A percentile compares a stretch with the other conserved stretches of the same genome.
Evolutionary conservation across 768 basidiomycete species (phyloP).

Genomic region (Cubamyces lactineus): DNA sequence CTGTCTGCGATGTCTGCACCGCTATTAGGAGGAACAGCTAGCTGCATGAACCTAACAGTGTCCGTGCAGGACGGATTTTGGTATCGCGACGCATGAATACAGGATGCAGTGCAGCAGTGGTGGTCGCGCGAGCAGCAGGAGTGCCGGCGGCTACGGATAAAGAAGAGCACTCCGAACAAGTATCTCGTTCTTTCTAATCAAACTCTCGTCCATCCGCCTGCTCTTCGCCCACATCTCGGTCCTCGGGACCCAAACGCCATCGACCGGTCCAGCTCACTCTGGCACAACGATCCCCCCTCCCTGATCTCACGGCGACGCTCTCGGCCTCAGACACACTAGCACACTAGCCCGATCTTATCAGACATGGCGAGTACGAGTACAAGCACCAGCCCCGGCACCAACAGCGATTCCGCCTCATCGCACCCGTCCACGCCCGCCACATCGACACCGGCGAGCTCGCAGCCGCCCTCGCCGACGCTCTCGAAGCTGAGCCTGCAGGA

Average conservation of each 20-base stretch:
- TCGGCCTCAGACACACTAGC: not conserved
- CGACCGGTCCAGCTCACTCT: conserved; percentile 1
- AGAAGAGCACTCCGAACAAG: too few relatives aligned
- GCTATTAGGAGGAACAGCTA: too few relatives aligned
- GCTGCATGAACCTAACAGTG: too few relatives aligned
- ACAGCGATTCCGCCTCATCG: conserved; percentile 32
- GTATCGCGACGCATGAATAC: too few relatives aligned
- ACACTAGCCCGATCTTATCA: conserved; percentile 9
- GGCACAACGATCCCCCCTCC: too few relatives aligned
- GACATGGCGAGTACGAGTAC: conserved; percentile 27
- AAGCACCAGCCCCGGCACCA: too few relatives aligned
- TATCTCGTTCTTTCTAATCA: conserved; percentile 5
- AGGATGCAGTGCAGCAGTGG: too few relatives aligned
- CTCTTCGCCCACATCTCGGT: not conserved
- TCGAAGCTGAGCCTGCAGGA: conserved; percentile 53
- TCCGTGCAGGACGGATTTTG: too few relatives aligned
- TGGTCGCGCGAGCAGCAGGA: not conserved
- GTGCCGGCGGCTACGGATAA: conserved; percentile 4
- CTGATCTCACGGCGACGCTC: too few relatives aligned
- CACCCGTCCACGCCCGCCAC: conserved; percentile 46
- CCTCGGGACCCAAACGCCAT: not conserved
- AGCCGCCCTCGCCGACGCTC: conserved; percentile 61
- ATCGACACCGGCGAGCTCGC: conserved; percentile 57
- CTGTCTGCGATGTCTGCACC: not conserved
- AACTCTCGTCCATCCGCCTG: not conserved